These are phyloP conservation scores for Pseudogymnoascus sp. DNA, from an alignment of 2,329 filamentous ascomycete genomes.

Conservation along the genomic window DNA sequence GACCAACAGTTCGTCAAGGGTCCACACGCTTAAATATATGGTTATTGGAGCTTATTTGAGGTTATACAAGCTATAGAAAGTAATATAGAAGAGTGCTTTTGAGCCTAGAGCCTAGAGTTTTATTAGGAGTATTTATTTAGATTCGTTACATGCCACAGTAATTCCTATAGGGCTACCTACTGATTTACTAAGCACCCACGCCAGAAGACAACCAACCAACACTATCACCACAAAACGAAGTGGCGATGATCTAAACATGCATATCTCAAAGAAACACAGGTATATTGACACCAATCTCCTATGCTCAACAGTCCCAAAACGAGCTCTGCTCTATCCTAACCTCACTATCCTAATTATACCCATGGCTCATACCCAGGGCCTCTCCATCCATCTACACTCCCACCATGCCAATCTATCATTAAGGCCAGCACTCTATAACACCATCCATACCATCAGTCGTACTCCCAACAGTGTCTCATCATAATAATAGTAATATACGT, in stretches of 20 bases:
- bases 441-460: neutral
- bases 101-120: too few species aligned
- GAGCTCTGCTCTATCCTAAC: neutral
- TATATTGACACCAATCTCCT: neutral
- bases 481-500: neutral
- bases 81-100: too few species aligned
- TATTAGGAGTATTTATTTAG: too few species aligned
- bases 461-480: neutral
- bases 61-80: neutral
- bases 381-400: neutral
- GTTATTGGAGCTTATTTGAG: neutral
- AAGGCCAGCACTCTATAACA: neutral
- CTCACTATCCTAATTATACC: neutral
- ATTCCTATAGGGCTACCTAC: neutral
- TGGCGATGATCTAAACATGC: neutral
- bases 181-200: neutral
- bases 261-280: neutral
- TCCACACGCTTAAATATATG: neutral
- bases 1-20: slow-evolving; percentile 1
- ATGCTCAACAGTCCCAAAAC: neutral
- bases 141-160: neutral
- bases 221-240: neutral
- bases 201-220: neutral
- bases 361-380: neutral
- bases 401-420: slow-evolving; percentile 2